Conservation (phyloP, 805 yeast genomes). For the Candida nanaspora region DNA sequence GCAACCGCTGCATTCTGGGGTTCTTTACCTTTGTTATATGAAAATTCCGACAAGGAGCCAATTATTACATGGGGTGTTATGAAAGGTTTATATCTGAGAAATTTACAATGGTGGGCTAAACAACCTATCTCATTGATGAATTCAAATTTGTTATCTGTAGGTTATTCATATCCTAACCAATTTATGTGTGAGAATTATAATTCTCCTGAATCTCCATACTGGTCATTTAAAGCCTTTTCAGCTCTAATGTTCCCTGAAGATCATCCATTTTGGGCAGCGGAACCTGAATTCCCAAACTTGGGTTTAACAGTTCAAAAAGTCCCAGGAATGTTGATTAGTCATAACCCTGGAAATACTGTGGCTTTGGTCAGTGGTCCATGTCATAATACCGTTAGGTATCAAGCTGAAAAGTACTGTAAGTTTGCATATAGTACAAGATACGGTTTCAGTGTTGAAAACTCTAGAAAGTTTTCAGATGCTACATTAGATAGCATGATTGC, state of each 20-base stretch:
- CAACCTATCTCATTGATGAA: background rate
- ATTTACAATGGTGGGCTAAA: conserved; percentile 2
- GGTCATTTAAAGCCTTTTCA: conserved; percentile 1
- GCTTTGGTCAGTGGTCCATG: conserved; percentile 2
- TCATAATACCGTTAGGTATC: conserved; percentile 1
- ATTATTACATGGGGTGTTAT: background rate
- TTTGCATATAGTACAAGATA: conserved; percentile 2
- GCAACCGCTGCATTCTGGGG: conserved; percentile 2
- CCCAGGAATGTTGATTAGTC: conserved; percentile 1
- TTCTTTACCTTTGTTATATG: background rate
- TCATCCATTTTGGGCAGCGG: conserved; percentile 1
- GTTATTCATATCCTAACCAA: conserved; percentile 1
- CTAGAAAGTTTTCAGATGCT: background rate
- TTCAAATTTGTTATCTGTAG: background rate
- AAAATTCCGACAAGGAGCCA: background rate
- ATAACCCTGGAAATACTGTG: background rate
- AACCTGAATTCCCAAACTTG: background rate
- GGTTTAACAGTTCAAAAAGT: background rate
- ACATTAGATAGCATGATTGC: conserved; percentile 1
- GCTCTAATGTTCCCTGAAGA: conserved; percentile 1
- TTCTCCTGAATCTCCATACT: conserved; percentile 1
- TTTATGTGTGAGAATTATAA: conserved; percentile 1
- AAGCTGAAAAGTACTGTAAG: conserved; percentile 1
- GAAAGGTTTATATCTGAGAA: background rate
- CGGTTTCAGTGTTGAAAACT: conserved; percentile 1